These are phyloP conservation scores for Blastosporella zonata DNA, from an alignment of 1,284 basidiomycete genomes.

Conservation along the genomic window DNA sequence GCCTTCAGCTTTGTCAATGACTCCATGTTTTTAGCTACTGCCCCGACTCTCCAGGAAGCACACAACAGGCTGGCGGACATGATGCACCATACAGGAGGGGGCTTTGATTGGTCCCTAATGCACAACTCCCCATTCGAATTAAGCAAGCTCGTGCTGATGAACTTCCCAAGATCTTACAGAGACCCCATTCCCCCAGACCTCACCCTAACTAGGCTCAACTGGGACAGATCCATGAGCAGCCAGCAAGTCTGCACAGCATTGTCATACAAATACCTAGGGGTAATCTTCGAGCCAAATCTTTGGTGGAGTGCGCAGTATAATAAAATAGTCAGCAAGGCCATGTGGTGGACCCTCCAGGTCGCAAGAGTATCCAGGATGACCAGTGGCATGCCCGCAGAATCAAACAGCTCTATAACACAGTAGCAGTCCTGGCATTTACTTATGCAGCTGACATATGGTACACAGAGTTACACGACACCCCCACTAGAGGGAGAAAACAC, in stretches of 20 bases:
- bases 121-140: slow-evolving; percentile 1
- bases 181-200: not conserved
- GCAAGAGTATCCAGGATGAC: not conserved
- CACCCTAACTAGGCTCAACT: not conserved
- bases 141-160: not conserved
- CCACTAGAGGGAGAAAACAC: not conserved
- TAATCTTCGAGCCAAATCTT: slow-evolving; percentile 10
- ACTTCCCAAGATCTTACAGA: not conserved
- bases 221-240: not conserved
- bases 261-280: not conserved
- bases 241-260: not conserved
- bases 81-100: not conserved
- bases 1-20: not conserved
- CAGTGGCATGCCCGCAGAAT: slow-evolving; percentile 3
- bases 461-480: slow-evolving; percentile 1
- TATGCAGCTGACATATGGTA: slow-evolving; percentile 35
- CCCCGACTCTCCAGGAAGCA: not conserved
- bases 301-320: not conserved
- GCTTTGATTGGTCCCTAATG: not conserved
- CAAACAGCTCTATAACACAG: slow-evolving; percentile 27
- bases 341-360: slow-evolving; percentile 3
- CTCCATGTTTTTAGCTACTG: not conserved
- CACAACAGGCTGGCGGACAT: not conserved
- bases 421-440: slow-evolving; percentile 30
- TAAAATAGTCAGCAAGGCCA: slow-evolving; percentile 3